These are phyloP conservation scores for Evernia prunastri DNA, from an alignment of 495 filamentous ascomycete species.

Conservation along the genomic window DNA sequence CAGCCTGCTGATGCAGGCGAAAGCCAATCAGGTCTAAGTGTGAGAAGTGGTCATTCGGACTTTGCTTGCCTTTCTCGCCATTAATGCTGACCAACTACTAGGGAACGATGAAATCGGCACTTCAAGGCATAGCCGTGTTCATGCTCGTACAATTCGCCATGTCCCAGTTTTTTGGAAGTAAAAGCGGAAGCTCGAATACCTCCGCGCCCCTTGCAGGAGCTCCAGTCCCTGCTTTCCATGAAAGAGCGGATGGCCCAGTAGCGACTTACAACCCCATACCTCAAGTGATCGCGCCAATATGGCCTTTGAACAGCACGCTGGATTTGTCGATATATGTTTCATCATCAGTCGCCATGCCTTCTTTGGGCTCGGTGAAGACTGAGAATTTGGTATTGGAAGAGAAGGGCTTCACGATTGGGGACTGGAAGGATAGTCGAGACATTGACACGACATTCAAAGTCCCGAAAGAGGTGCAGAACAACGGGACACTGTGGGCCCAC, in stretches of 20 bases:
- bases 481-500: slow-evolving; percentile 90
- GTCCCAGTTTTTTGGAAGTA: slow-evolving; percentile 49
- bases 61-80: neutral
- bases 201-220: slow-evolving; percentile 39
- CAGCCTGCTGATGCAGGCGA: slow-evolving; percentile 12
- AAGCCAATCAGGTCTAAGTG: slow-evolving; percentile 15
- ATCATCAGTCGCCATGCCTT: slow-evolving; percentile 60
- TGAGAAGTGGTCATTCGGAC: slow-evolving; percentile 8
- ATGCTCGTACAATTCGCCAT: slow-evolving; percentile 58
- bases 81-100: slow-evolving; percentile 30
- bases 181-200: slow-evolving; percentile 41
- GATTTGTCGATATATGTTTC: slow-evolving; percentile 85
- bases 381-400: slow-evolving; percentile 65
- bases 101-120: slow-evolving; percentile 48
- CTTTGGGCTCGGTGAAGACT: slow-evolving; percentile 52
- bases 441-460: slow-evolving; percentile 72
- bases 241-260: slow-evolving; percentile 53
- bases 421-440: slow-evolving; percentile 71
- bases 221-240: slow-evolving; percentile 57
- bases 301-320: slow-evolving; percentile 67
- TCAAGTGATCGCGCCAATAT: slow-evolving; percentile 76
- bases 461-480: slow-evolving; percentile 75
- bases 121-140: slow-evolving; percentile 67
- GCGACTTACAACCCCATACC: slow-evolving; percentile 67
- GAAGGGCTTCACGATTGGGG: slow-evolving; percentile 71